Conservation (phyloP, 2,329 filamentous ascomycete genomes). For the Pezicula rhizophila region DNA sequence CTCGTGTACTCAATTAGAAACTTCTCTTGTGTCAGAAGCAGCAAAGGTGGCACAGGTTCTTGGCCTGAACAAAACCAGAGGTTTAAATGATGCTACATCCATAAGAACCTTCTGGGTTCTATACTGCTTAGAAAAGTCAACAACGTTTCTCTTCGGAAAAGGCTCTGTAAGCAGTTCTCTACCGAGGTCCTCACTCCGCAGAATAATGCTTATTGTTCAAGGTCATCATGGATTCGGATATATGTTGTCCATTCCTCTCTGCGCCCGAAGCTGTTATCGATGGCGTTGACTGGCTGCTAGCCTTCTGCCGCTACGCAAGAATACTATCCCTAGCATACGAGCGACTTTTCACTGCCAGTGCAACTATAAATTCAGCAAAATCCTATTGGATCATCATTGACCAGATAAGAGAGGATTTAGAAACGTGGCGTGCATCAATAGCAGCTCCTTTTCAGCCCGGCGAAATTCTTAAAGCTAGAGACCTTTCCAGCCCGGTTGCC, state of each 20-base stretch:
- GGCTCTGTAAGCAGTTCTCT: constrained; percentile 23
- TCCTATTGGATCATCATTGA: not conserved
- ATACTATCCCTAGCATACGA: constrained; percentile 27
- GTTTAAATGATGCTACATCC: constrained; percentile 3
- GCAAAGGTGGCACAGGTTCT: not conserved
- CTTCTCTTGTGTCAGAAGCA: not conserved
- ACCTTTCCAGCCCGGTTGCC: too few relatives aligned
- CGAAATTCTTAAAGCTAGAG: too few relatives aligned
- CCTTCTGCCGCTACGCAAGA: constrained; percentile 24
- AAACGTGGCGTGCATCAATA: too few relatives aligned
- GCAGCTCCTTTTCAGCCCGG: too few relatives aligned
- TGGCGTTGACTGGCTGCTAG: constrained; percentile 29
- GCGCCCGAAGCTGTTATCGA: constrained; percentile 26
- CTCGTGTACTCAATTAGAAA: not conserved
- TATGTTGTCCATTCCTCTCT: constrained; percentile 28
- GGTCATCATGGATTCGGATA: constrained; percentile 29
- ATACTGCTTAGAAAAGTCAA: constrained; percentile 32
- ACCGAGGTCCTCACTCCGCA: too few relatives aligned
- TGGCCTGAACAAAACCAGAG: not conserved
- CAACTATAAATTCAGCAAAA: constrained; percentile 17
- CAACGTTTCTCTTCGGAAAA: constrained; percentile 24
- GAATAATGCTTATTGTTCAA: constrained; percentile 6
- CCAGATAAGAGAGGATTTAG: too few relatives aligned
- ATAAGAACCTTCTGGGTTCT: constrained; percentile 31
- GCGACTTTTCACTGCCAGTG: constrained; percentile 29